Percentiles rank a stretch among this genome's conserved stretches.
These are phyloP conservation scores for Cicer bijugum DNA, from an alignment of 306 rosid genomes.

Conservation along the genomic window DNA sequence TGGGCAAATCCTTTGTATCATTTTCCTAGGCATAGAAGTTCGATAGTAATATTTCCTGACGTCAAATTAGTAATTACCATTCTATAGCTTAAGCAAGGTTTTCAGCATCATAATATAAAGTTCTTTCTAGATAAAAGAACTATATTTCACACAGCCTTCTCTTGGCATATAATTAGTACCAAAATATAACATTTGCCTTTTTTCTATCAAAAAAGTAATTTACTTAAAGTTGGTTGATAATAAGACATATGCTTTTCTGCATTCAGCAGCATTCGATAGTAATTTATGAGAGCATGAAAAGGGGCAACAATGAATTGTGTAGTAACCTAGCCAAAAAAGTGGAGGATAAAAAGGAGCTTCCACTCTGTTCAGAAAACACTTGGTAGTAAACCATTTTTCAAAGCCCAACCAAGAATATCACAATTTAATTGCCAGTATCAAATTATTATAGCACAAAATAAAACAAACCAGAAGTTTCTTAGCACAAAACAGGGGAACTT, in stretches of 20 bases:
- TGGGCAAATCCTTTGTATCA: conserved; percentile 12
- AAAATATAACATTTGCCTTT: conserved; percentile 3
- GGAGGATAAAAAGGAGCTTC: neutral
- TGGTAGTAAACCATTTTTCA: conserved; percentile 16
- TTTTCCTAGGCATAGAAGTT: neutral
- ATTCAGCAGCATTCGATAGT: neutral
- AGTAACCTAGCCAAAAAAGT: conserved; percentile 5
- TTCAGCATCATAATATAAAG: conserved; percentile 16
- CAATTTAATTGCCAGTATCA: conserved; percentile 5
- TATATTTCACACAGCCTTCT: conserved; percentile 5
- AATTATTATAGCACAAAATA: conserved; percentile 16
- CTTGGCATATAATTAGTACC: neutral
- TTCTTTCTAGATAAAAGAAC: neutral
- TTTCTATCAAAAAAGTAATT: neutral
- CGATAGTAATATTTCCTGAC: neutral
- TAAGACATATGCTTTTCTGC: neutral
- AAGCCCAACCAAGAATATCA: neutral
- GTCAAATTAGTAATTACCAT: conserved; percentile 29
- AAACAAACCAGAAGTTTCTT: conserved; percentile 2
- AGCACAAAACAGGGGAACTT: conserved; percentile 11
- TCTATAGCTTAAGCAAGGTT: conserved; percentile 23
- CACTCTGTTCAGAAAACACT: conserved; percentile 14
- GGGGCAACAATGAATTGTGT: neutral
- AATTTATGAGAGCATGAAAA: neutral
- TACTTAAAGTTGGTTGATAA: neutral